Evolutionary conservation across 169 alveolate species (phyloP).

Genomic region (Theileria orientalis): DNA sequence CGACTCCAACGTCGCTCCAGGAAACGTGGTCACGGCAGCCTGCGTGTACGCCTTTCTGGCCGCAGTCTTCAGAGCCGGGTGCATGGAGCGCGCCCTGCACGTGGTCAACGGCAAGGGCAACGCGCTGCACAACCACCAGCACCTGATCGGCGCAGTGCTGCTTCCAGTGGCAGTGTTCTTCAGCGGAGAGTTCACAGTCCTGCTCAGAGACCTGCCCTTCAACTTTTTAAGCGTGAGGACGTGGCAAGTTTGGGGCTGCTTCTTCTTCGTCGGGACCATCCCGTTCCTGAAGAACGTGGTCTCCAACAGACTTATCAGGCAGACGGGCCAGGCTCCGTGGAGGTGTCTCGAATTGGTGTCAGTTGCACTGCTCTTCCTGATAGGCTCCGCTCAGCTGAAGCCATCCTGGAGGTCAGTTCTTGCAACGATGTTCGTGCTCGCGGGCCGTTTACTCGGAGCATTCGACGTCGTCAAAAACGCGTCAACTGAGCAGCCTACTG

Average conservation of each 20-base stretch:
- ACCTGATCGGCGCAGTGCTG: slow-evolving; percentile 82
- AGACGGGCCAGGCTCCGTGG: slow-evolving; percentile 94
- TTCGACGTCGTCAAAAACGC: slow-evolving; percentile 60
- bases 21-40: slow-evolving; percentile 85
- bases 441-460: slow-evolving; percentile 65
- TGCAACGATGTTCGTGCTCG: slow-evolving; percentile 56
- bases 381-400: slow-evolving; percentile 76
- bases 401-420: slow-evolving; percentile 63
- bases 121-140: slow-evolving; percentile 90
- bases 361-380: slow-evolving; percentile 84
- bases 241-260: slow-evolving; percentile 90
- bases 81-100: slow-evolving; percentile 88
- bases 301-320: slow-evolving; percentile 86
- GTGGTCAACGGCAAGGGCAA: slow-evolving; percentile 88
- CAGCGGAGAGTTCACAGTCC: slow-evolving; percentile 78
- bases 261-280: slow-evolving; percentile 88
- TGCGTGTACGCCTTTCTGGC: slow-evolving; percentile 84
- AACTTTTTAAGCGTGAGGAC: slow-evolving; percentile 73
- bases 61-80: slow-evolving; percentile 90
- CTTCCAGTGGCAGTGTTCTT: slow-evolving; percentile 81
- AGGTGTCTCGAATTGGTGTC: slow-evolving; percentile 87
- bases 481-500: slow-evolving; percentile 29
- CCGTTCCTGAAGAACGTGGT: slow-evolving; percentile 89
- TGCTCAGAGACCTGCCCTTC: slow-evolving; percentile 75
- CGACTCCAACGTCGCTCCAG: slow-evolving; percentile 87